Base-by-base conservation (phyloP, 2,329 filamentous ascomycete species). In the Colletotrichum lentis region DNA sequence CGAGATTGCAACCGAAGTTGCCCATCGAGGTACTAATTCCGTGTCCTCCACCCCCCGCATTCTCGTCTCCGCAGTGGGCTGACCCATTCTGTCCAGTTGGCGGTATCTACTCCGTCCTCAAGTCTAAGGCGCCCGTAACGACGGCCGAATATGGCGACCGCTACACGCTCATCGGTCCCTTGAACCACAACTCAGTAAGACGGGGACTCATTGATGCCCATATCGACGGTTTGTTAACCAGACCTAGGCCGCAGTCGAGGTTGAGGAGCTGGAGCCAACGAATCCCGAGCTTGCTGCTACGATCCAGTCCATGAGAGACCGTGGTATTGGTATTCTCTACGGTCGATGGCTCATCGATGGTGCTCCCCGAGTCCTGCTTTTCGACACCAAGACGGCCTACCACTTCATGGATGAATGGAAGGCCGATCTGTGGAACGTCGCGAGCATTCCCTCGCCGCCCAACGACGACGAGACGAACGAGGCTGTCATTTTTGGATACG, bases 81-180 rank as follows among this genome's bases (percentile, higher is more conserved):
- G 64, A 76, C 71, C 58, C 69, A 56, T 69, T 59, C n/a, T 62
- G 20, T 66, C 49, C 50, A 96, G 96, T 99, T 70, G 96, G 96
- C 77, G 96, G 96, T 75, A 99, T 99, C 82, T 99, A 99, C 85
- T 98, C 95, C 18, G 96, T 99, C 72, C 90, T 99, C 81, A 99
- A 99, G 82, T 99, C 96, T 70, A 99, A 99, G 81, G 95, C 96
- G 44, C 95, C 96, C 58, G 96, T 98, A 70, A 98, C 96, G 50
- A 97, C 95, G 0, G 94, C 94, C 70, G 96, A 99, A 81, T 99
- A 98, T 96, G 96, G 96, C 80, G 94, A 97, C 69, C 89, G 93
- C 73, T 99, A 99, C 81, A 97, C 93, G 35, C 87, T 98, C 72
- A 94, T 99, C 78, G 96, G 96, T 2, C 96, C 96, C 67, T 89